phyloP scores from a whole-genome alignment of 306 rosid genomes.

The Quercus aquifolioides region DNA sequence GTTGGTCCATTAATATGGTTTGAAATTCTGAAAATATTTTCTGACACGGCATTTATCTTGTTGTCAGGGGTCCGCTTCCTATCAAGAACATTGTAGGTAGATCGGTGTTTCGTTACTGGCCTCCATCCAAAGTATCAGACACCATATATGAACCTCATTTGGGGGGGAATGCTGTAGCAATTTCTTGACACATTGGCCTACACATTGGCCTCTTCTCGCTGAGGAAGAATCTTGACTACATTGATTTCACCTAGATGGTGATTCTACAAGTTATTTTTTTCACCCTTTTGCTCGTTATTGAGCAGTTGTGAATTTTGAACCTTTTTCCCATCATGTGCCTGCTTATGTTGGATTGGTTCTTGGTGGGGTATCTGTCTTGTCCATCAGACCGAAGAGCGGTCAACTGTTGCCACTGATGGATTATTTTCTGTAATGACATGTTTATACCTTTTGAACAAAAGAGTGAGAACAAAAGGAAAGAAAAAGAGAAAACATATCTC shows the following conservation, averaged over 20 bases:
- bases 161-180: slow-evolving; percentile 38
- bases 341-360: slow-evolving; percentile 15
- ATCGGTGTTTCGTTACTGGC: slow-evolving; percentile 94
- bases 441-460: background rate
- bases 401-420: slow-evolving; percentile 12
- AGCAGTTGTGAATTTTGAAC: slow-evolving; percentile 30
- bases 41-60: slow-evolving; percentile 22
- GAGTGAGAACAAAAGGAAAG: slow-evolving; percentile 3
- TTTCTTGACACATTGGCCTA: slow-evolving; percentile 51
- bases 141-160: slow-evolving; percentile 21
- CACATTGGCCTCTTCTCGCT: slow-evolving; percentile 13
- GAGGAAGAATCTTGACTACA: slow-evolving; percentile 23
- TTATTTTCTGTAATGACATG: background rate
- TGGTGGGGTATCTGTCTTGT: slow-evolving; percentile 25
- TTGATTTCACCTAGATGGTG: slow-evolving; percentile 20
- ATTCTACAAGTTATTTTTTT: slow-evolving; percentile 8
- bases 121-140: slow-evolving; percentile 71
- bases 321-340: slow-evolving; percentile 16
- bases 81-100: slow-evolving; percentile 81
- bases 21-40: background rate
- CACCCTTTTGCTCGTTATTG: slow-evolving; percentile 20
- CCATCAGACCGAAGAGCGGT: slow-evolving; percentile 36
- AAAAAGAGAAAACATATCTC: background rate
- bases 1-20: background rate
- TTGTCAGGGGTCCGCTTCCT: slow-evolving; percentile 95